phyloP scores from a whole-genome alignment of 176 grass and related monocot genomes.

The Tillandsia fasciculata region DNA sequence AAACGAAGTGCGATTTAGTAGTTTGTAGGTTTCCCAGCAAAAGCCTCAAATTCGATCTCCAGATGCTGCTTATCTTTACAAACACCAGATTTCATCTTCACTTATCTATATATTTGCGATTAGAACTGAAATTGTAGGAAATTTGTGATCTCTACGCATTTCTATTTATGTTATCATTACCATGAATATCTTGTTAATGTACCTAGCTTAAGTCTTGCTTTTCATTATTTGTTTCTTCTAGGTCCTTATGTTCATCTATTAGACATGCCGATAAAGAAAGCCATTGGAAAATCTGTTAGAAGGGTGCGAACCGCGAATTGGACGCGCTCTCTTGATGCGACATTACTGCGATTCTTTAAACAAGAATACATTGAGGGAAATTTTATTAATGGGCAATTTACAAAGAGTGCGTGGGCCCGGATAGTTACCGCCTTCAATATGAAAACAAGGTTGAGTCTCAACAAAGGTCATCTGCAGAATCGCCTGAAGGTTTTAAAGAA shows the following conservation, averaged over 20 bases:
- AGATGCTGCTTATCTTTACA: too few relatives aligned
- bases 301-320: neutral
- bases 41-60: too few relatives aligned
- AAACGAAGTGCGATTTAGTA: too few relatives aligned
- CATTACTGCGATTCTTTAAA: neutral
- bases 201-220: neutral
- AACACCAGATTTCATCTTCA: too few relatives aligned
- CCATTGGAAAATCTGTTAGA: slow-evolving; percentile 2
- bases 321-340: neutral
- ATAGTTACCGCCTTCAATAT: slow-evolving; percentile 2
- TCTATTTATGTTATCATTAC: neutral
- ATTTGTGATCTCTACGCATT: neutral
- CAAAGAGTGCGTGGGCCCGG: neutral
- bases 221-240: neutral
- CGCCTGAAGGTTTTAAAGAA: neutral
- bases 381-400: neutral
- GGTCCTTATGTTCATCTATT: neutral
- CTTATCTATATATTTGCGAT: too few relatives aligned
- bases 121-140: too few relatives aligned
- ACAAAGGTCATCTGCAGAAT: slow-evolving; percentile 4
- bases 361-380: slow-evolving; percentile 8
- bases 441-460: neutral
- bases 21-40: too few relatives aligned
- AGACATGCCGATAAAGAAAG: slow-evolving; percentile 5
- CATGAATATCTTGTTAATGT: neutral